phyloP scores from a whole-genome alignment of 768 basidiomycete species.

The Amanita exitialis region DNA sequence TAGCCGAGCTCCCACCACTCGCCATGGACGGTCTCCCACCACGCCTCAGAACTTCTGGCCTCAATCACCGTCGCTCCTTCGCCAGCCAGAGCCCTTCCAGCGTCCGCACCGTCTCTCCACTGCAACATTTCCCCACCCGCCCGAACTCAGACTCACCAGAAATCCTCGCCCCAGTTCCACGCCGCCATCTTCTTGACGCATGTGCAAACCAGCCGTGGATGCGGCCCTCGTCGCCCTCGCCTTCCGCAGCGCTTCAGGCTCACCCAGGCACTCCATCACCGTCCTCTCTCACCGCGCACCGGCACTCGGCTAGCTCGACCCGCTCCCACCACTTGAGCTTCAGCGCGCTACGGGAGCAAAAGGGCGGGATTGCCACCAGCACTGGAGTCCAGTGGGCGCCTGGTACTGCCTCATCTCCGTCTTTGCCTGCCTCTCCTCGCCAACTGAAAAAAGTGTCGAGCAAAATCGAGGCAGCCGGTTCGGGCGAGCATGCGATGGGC shows the following conservation, averaged over 20 bases:
- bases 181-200: constrained; percentile 51
- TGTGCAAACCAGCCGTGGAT: constrained; percentile 56
- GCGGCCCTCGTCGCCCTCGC: constrained; percentile 23
- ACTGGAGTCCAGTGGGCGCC: background rate
- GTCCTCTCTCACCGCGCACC: constrained; percentile 1
- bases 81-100: constrained; percentile 19
- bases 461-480: background rate
- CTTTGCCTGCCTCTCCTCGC: background rate
- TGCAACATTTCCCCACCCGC: background rate
- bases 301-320: constrained; percentile 11
- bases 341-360: constrained; percentile 30
- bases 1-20: background rate
- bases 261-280: background rate
- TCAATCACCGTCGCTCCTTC: constrained; percentile 19
- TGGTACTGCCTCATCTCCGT: background rate
- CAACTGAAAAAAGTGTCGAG: background rate
- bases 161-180: constrained; percentile 59
- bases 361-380: constrained; percentile 8
- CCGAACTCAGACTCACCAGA: constrained; percentile 4
- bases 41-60: constrained; percentile 21
- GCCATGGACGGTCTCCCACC: constrained; percentile 31
- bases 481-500: constrained; percentile 29
- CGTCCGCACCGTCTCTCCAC: constrained; percentile 8
- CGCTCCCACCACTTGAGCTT: constrained; percentile 23
- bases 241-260: constrained; percentile 30